A percentile compares a stretch with the other conserved stretches of the same genome.
phyloP scores from a whole-genome alignment of 768 basidiomycete species.

The Suillus discolor region DNA sequence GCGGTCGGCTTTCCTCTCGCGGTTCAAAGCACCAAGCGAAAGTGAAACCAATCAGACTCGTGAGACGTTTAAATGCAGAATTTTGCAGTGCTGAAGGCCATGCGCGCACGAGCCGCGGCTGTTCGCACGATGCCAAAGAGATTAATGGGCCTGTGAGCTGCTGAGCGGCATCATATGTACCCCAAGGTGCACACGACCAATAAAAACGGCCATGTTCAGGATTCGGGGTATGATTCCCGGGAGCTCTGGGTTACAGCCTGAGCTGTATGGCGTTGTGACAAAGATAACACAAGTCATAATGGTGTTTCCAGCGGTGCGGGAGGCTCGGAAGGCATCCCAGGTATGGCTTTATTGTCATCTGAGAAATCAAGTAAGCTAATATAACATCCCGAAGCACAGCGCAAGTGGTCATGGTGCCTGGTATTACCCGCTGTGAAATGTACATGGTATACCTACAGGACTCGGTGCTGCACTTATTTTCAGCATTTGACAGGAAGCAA shows the following conservation, averaged over 20 bases:
- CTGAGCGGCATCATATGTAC: background rate
- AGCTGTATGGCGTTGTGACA: background rate
- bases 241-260: background rate
- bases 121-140: background rate
- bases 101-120: background rate
- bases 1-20: background rate
- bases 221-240: background rate
- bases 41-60: background rate
- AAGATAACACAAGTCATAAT: background rate
- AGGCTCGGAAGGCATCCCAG: background rate
- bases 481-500: background rate
- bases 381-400: background rate
- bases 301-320: background rate
- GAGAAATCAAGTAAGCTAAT: background rate
- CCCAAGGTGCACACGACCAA: background rate
- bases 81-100: background rate
- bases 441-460: background rate
- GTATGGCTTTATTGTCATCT: background rate
- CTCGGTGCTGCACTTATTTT: background rate
- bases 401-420: background rate
- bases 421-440: background rate
- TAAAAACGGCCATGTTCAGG: background rate
- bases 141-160: background rate
- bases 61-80: background rate
- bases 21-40: background rate